Conservation (phyloP, 2,329 filamentous ascomycete genomes). For the Colletotrichum noveboracense region DNA sequence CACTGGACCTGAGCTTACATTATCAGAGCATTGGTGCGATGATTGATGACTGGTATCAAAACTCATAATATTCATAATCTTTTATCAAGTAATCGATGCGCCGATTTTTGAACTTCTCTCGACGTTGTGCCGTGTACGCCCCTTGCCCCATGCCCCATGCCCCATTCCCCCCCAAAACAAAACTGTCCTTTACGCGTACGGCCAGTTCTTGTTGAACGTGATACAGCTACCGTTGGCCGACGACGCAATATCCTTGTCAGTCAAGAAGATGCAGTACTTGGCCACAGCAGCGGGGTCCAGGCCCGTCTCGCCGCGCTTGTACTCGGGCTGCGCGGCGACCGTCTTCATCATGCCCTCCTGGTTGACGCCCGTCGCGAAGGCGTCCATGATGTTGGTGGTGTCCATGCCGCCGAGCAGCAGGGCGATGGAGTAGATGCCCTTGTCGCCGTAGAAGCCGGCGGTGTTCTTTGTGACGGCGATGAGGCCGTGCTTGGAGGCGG, state of each 20-base stretch:
- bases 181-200: slow-evolving; percentile 27
- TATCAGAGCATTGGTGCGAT: not conserved
- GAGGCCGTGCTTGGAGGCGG: slow-evolving; percentile 58
- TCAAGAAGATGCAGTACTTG: slow-evolving; percentile 41
- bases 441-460: slow-evolving; percentile 57
- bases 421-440: slow-evolving; percentile 47
- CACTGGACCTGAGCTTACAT: not conserved
- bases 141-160: not conserved
- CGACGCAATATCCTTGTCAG: slow-evolving; percentile 35
- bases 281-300: slow-evolving; percentile 41
- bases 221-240: slow-evolving; percentile 37
- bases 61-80: not conserved
- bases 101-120: not conserved
- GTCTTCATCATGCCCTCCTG: slow-evolving; percentile 34
- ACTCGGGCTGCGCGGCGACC: slow-evolving; percentile 30
- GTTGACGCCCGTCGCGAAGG: slow-evolving; percentile 40
- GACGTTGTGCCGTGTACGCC: not conserved
- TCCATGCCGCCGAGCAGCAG: slow-evolving; percentile 20
- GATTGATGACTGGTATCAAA: not conserved
- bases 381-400: slow-evolving; percentile 32
- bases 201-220: slow-evolving; percentile 41
- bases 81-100: not conserved
- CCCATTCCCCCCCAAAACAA: not conserved
- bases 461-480: slow-evolving; percentile 62
- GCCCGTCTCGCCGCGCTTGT: slow-evolving; percentile 29